A percentile compares a stretch with the other conserved stretches of the same genome.
phyloP scores from a whole-genome alignment of 164 flowering plant genomes.

The Brasenia schreberi region DNA sequence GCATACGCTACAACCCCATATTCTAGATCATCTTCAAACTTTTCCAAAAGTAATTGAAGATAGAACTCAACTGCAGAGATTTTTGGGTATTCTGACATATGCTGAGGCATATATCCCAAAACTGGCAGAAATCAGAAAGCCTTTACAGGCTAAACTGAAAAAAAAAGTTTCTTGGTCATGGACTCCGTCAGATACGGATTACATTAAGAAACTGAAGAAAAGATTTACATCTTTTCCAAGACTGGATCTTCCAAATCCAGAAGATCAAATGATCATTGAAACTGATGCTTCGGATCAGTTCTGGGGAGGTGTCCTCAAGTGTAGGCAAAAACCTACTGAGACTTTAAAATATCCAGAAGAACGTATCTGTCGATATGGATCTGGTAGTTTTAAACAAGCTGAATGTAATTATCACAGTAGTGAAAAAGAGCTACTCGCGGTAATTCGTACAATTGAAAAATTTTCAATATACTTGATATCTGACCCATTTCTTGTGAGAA shows the following conservation, averaged over 20 bases:
- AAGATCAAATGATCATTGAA: background rate
- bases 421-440: conserved; percentile 5
- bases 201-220: conserved; percentile 1
- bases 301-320: conserved; percentile 5
- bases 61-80: too few relatives aligned
- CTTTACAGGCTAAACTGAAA: conserved; percentile 6
- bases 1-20: too few relatives aligned
- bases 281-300: conserved; percentile 3
- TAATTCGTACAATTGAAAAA: background rate
- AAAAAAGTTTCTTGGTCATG: conserved; percentile 1
- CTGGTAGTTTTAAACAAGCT: background rate
- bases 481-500: background rate
- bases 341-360: background rate
- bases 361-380: background rate
- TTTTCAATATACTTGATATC: background rate
- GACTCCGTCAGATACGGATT: background rate
- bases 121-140: background rate
- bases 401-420: background rate
- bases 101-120: too few relatives aligned
- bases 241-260: background rate
- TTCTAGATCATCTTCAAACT: too few relatives aligned
- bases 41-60: too few relatives aligned
- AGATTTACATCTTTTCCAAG: background rate
- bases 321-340: too few relatives aligned
- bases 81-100: too few relatives aligned